Percentiles rank a stretch among this genome's conserved stretches.
These are phyloP conservation scores for Chionographis japonica DNA, from an alignment of 106 monocot genomes.

Conservation along the genomic window DNA sequence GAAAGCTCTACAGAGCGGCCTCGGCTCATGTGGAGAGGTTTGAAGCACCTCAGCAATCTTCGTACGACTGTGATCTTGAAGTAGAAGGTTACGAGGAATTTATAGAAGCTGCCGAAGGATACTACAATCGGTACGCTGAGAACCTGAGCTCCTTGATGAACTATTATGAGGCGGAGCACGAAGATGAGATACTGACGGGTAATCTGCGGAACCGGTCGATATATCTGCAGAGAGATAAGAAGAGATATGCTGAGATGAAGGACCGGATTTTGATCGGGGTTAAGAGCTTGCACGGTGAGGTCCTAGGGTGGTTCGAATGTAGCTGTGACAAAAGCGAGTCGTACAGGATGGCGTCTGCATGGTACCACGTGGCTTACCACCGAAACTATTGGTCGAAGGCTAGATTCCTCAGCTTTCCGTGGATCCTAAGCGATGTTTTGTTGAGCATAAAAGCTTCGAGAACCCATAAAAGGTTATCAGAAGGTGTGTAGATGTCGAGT, in stretches of 20 bases:
- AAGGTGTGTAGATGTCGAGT: background rate
- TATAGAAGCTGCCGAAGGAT: constrained; percentile 47
- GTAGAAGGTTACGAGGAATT: constrained; percentile 67
- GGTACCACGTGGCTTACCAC: constrained; percentile 81
- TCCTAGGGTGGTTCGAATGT: constrained; percentile 38
- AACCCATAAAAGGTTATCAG: constrained; percentile 3
- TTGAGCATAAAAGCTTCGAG: constrained; percentile 50
- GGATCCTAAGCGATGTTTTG: constrained; percentile 58
- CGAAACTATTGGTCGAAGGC: constrained; percentile 21
- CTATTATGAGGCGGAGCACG: constrained; percentile 59
- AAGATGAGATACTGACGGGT: constrained; percentile 89
- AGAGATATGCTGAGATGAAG: constrained; percentile 60
- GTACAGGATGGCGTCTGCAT: constrained; percentile 61
- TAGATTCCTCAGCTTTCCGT: constrained; percentile 72
- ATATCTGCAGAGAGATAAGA: constrained; percentile 63
- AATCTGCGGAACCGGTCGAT: constrained; percentile 38
- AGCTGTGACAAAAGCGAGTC: constrained; percentile 31
- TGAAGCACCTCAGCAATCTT: background rate
- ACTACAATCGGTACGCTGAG: constrained; percentile 56
- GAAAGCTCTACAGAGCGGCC: constrained; percentile 62
- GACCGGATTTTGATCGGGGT: constrained; percentile 55
- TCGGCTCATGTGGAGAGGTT: background rate
- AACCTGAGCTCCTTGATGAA: constrained; percentile 66
- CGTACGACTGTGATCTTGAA: constrained; percentile 70
- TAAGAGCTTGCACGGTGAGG: constrained; percentile 61